Base-by-base conservation (phyloP, 306 rosid species). In the Lupinus albus region DNA sequence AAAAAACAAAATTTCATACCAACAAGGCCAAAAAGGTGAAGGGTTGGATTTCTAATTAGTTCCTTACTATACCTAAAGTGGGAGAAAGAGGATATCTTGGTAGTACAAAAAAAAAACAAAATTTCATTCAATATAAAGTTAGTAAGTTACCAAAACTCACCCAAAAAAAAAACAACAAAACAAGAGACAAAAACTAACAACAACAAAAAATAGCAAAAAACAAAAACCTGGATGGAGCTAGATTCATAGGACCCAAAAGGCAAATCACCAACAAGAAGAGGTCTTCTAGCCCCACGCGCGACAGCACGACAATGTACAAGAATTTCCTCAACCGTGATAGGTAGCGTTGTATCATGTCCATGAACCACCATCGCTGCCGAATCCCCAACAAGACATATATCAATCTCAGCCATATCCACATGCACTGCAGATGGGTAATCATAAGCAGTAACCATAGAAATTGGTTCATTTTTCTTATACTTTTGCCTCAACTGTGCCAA, bases 361-460 rank as follows among this genome's bases (percentile, higher is more conserved):
- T 89, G 98, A 11, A 93, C 97, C 11, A 89, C 98, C 98, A 93
- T 93, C 71, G 98, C 54, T 0, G 87, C 96, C 5, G 98, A 93
- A 70, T 93, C 98, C 0, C 98, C 97, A 13, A 89, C 98, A 3
- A 93, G 84, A 16, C 87, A 84, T 6, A 93, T 45, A 64, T 91
- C 92, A 7, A 91, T 76, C 6, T 72, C 86, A 25, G 92, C 95
- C 36, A 67, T 79, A 32, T 91, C 92, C 2, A 91, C 8, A 73
- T 91, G 97, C 36, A 91, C 92, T 0, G 86, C 97, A 0, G 97
- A 76, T 1, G 98, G 94, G 85, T 93, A 93, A 67, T 93, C 98
- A 35, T 93, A 93, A 30, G 98, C 96, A n/a, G 98, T 93, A 35
- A 93, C 97, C 74, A 93, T 56, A 0, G 97, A 83, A 53, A 93